These are phyloP conservation scores for Boletus eberwhitei DNA, from an alignment of 768 basidiomycete species.

Conservation along the genomic window DNA sequence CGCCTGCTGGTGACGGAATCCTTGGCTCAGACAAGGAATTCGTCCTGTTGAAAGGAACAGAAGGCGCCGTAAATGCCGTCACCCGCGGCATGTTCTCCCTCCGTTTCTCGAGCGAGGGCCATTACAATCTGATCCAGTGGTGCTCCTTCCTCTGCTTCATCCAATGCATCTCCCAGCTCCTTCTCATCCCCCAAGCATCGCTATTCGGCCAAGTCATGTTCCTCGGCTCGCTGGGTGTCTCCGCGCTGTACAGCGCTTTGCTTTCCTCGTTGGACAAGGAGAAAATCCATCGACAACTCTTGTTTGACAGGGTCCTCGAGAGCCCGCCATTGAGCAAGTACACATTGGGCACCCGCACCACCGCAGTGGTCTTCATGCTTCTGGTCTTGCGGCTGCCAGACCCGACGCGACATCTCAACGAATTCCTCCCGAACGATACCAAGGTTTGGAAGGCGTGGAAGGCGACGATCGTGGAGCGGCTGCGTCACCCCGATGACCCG, in stretches of 20 bases:
- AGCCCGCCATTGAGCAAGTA: constrained; percentile 15
- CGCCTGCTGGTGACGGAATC: constrained; percentile 31
- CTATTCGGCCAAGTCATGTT: constrained; percentile 33
- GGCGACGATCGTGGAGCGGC: constrained; percentile 1
- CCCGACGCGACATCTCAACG: constrained; percentile 9
- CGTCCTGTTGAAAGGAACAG: constrained; percentile 26
- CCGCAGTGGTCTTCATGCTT: constrained; percentile 15
- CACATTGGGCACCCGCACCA: constrained; percentile 14
- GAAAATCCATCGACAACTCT: constrained; percentile 10
- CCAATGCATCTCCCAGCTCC: constrained; percentile 28
- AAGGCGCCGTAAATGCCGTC: constrained; percentile 28
- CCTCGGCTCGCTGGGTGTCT: constrained; percentile 23
- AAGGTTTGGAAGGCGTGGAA: constrained; percentile 22
- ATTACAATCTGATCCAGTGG: constrained; percentile 13
- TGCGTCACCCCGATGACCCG: neutral
- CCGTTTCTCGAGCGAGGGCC: constrained; percentile 11
- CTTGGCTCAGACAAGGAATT: constrained; percentile 18
- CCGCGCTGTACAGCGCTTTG: constrained; percentile 23
- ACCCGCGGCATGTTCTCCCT: constrained; percentile 29
- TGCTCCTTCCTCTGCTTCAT: constrained; percentile 21
- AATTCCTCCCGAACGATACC: constrained; percentile 20
- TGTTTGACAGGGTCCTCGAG: constrained; percentile 10
- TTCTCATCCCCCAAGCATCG: constrained; percentile 28
- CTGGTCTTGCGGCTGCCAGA: constrained; percentile 11
- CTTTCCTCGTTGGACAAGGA: constrained; percentile 33